Evolutionary conservation across 208 protist genomes (phyloP).

Genomic region (Trichomonas gallinae): DNA sequence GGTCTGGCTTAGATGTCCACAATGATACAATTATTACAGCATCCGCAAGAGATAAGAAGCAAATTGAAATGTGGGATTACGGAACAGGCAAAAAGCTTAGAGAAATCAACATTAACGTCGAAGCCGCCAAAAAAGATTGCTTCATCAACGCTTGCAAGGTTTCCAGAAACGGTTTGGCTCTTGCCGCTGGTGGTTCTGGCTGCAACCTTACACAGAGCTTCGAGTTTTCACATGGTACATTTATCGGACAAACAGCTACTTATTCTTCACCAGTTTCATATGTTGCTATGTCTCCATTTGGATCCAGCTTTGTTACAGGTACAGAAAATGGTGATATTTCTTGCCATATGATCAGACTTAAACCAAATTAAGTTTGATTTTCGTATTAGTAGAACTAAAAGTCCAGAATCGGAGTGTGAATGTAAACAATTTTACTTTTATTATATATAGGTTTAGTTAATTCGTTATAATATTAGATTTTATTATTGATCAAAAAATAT

Average conservation of each 20-base stretch:
- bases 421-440: too few relatives aligned
- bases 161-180: not conserved
- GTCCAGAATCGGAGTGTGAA: too few relatives aligned
- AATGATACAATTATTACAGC: not conserved
- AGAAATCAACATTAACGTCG: not conserved
- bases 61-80: conserved; percentile 16
- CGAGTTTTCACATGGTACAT: not conserved
- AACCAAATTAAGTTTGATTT: not conserved
- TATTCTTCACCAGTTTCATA: not conserved
- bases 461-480: too few relatives aligned
- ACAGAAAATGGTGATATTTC: not conserved
- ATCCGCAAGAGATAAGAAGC: not conserved
- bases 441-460: too few relatives aligned
- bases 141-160: not conserved
- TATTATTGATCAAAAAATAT: too few relatives aligned
- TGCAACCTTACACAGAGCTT: not conserved
- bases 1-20: not conserved
- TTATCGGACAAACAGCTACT: not conserved
- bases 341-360: not conserved
- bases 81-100: not conserved
- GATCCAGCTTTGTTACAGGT: not conserved
- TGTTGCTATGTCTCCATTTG: not conserved
- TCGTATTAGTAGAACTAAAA: too few relatives aligned
- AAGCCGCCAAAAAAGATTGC: not conserved
- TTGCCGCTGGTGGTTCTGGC: not conserved